A percentile compares a stretch with the other conserved stretches of the same genome.
phyloP scores from a whole-genome alignment of 306 rosid genomes.

The Mimosa pudica region DNA sequence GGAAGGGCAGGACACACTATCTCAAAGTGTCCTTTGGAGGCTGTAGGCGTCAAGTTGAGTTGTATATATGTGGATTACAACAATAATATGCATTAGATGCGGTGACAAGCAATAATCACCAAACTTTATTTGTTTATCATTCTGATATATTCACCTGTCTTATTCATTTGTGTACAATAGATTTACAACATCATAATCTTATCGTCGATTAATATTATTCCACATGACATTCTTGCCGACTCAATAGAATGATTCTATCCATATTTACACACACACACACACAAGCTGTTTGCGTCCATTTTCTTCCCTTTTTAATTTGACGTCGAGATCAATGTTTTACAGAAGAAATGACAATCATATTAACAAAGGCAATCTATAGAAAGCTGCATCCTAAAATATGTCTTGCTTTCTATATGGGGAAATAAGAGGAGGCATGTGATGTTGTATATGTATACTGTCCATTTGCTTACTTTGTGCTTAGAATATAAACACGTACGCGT shows the following conservation, averaged over 20 bases:
- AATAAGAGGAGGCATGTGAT: neutral
- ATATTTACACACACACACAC: neutral
- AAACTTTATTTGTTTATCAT: constrained; percentile 8
- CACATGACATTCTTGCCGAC: neutral
- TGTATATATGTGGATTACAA: constrained; percentile 20
- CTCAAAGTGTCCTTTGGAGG: constrained; percentile 35
- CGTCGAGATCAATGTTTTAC: constrained; percentile 32
- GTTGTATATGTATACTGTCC: too few relatives aligned
- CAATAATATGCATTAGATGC: neutral
- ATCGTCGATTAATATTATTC: neutral
- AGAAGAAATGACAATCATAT: neutral
- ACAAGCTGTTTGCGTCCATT: neutral
- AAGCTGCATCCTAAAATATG: neutral
- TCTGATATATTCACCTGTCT: neutral
- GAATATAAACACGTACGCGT: neutral
- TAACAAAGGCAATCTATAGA: neutral
- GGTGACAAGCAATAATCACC: neutral
- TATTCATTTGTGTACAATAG: neutral
- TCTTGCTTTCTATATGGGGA: neutral
- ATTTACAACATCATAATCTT: neutral
- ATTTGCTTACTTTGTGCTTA: neutral
- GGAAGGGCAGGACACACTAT: neutral
- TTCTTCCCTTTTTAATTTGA: neutral
- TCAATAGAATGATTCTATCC: neutral
- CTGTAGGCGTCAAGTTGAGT: constrained; percentile 34